A percentile compares a stretch with the other conserved stretches of the same genome.
Conservation (phyloP, 2,329 filamentous ascomycete species). For the Colletotrichum filicis region DNA sequence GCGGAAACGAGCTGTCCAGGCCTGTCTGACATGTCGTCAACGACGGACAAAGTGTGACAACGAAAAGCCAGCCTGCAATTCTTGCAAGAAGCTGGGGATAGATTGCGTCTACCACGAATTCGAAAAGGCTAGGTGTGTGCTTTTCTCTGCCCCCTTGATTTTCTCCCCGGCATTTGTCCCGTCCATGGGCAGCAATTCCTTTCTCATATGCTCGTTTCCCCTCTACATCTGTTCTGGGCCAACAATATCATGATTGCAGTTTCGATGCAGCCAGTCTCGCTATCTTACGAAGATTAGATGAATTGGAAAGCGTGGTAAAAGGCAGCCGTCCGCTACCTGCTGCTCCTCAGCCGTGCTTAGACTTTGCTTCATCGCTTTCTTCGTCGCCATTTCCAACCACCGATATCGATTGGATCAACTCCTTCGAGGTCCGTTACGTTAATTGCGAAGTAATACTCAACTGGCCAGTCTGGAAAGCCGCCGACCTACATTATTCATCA, state of each 20-base stretch:
- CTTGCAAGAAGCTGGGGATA: conserved; percentile 6
- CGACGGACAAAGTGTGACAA: conserved; percentile 16
- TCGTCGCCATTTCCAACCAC: too few species aligned
- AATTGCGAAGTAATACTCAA: background rate
- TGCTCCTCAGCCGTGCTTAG: too few species aligned
- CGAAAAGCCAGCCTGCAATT: background rate
- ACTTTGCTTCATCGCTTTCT: too few species aligned
- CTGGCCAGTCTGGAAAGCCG: background rate
- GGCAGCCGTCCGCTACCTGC: background rate
- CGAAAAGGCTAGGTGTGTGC: conserved; percentile 14
- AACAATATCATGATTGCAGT: background rate
- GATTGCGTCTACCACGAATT: conserved; percentile 16
- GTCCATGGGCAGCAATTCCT: too few species aligned
- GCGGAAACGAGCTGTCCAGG: conserved; percentile 15
- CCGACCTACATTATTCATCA: background rate
- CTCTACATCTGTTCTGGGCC: too few species aligned
- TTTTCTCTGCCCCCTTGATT: too few species aligned
- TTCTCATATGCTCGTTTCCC: too few species aligned
- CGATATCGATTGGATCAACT: background rate
- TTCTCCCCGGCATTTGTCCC: too few species aligned
- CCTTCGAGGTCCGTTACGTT: background rate
- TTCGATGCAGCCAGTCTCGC: conserved; percentile 18
- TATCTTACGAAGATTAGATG: conserved; percentile 2
- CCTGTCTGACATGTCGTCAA: conserved; percentile 10
- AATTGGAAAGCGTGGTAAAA: background rate